Percentiles rank a stretch among this genome's conserved stretches.
phyloP scores from a whole-genome alignment of 805 yeast genomes.

The Sporopachydermia lactativora region DNA sequence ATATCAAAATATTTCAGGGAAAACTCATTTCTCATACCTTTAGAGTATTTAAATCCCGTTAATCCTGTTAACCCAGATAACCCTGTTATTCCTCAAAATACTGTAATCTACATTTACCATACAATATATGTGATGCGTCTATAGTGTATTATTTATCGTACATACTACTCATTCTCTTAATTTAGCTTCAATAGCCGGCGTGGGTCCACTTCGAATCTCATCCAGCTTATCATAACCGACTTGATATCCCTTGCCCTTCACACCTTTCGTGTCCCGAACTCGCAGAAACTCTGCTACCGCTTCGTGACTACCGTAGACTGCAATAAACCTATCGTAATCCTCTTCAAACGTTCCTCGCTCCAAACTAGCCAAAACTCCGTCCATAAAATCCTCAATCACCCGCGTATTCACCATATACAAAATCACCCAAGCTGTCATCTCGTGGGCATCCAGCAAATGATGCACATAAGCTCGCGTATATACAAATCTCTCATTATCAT shows the following conservation, averaged over 20 bases:
- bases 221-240: constrained; percentile 8
- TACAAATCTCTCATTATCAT: constrained; percentile 8
- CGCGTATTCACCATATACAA: constrained; percentile 24
- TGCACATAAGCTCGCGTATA: constrained; percentile 27
- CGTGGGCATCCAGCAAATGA: constrained; percentile 25
- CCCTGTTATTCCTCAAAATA: no score
- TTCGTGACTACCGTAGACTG: constrained; percentile 11
- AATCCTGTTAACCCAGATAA: no score
- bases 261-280: constrained; percentile 6
- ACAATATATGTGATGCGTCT: no score
- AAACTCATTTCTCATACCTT: no score
- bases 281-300: constrained; percentile 3
- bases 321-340: constrained; percentile 9
- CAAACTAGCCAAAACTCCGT: constrained; percentile 18
- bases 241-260: constrained; percentile 12
- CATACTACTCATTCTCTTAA: no score
- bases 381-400: constrained; percentile 17
- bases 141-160: no score
- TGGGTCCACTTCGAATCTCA: constrained; percentile 6
- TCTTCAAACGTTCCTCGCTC: constrained; percentile 16
- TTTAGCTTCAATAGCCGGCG: constrained; percentile 10
- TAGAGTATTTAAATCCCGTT: no score
- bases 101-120: no score
- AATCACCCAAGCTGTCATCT: constrained; percentile 28
- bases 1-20: no score